Evolutionary conservation across 305 asterid genomes (phyloP).

Genomic region (Rubia balearica): DNA sequence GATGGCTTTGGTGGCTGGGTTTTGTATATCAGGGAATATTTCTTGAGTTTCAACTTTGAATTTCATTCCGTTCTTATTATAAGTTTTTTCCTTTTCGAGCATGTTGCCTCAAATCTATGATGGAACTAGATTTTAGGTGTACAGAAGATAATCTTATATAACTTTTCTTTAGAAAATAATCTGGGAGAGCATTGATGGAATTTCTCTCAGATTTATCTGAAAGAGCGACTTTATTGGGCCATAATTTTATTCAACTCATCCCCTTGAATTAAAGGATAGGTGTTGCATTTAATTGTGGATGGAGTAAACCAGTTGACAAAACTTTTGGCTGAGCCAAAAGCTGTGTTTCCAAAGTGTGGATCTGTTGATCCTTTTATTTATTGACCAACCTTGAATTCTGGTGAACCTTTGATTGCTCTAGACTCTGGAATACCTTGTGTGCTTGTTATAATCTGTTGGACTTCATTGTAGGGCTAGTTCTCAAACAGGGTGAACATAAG

Average conservation of each 20-base stretch:
- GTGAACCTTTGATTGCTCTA: neutral
- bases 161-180: neutral
- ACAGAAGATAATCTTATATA: neutral
- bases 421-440: neutral
- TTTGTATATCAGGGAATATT: neutral
- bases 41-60: neutral
- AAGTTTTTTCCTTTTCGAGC: neutral
- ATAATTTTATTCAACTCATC: too few relatives aligned
- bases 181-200: neutral
- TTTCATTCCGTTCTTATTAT: neutral
- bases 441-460: conserved; percentile 1
- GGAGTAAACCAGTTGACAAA: neutral
- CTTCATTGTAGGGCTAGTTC: conserved; percentile 1
- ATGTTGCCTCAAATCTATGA: neutral
- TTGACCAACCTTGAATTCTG: neutral
- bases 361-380: neutral
- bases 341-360: neutral
- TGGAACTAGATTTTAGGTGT: neutral
- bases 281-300: too few relatives aligned
- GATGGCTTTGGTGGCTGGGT: neutral
- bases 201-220: neutral
- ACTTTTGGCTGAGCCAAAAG: neutral
- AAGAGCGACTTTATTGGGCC: too few relatives aligned
- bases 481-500: neutral
- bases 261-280: neutral